A percentile compares a stretch with the other conserved stretches of the same genome.
Conservation (phyloP, 257 asterid genomes). For the Avicennia marina region DNA sequence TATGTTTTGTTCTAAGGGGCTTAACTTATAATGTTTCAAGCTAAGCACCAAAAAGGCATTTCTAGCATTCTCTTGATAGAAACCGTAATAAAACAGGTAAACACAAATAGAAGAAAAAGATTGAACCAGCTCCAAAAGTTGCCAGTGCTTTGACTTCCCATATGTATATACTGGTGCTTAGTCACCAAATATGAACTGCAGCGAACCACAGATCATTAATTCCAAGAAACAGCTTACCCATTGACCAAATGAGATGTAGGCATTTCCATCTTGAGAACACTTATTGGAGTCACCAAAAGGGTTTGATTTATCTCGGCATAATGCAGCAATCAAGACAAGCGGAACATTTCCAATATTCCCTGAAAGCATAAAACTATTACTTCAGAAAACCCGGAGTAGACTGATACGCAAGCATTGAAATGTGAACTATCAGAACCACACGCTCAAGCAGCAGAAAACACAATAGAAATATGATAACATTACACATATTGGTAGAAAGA, state of each 20-base stretch:
- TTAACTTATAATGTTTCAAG: conserved; percentile 7
- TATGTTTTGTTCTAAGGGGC: conserved; percentile 3
- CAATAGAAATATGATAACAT: too few relatives aligned
- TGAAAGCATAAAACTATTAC: conserved; percentile 26
- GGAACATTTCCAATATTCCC: conserved; percentile 99
- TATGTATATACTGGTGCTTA: background rate
- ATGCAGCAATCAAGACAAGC: conserved; percentile 88
- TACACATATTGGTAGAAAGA: too few relatives aligned
- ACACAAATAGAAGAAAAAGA: conserved; percentile 10
- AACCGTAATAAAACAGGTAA: conserved; percentile 4
- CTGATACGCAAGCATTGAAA: too few relatives aligned
- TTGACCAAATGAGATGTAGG: conserved; percentile 97
- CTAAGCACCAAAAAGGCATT: conserved; percentile 1
- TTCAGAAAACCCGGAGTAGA: too few relatives aligned
- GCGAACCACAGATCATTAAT: too few relatives aligned
- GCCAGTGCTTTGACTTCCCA: conserved; percentile 6
- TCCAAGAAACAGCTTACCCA: conserved; percentile 59
- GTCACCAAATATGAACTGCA: conserved; percentile 1
- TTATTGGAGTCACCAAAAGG: conserved; percentile 76
- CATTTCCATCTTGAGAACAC: conserved; percentile 95
- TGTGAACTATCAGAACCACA: too few relatives aligned
- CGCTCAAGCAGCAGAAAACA: too few relatives aligned
- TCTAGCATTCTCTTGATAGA: conserved; percentile 1
- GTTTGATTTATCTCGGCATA: conserved; percentile 84
- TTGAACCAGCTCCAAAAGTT: conserved; percentile 9